These are phyloP conservation scores for Backusella liffmaniae DNA, from an alignment of 192 early-diverging fungal genomes.

Conservation along the genomic window DNA sequence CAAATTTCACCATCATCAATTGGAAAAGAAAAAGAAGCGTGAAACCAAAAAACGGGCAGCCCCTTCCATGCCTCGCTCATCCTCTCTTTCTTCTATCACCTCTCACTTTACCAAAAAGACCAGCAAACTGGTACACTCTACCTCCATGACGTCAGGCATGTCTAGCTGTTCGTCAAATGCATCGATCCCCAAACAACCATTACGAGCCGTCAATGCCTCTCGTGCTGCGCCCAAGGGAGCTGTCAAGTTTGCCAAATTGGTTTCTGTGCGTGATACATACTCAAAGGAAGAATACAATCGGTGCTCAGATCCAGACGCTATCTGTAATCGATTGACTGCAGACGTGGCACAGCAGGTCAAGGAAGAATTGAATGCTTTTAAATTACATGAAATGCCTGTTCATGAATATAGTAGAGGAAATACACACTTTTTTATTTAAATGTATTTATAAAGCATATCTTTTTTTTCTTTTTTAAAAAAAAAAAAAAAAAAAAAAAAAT, in stretches of 20 bases:
- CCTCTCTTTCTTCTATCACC: slow-evolving; percentile 59
- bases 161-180: not conserved
- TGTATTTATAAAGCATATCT: not conserved
- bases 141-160: not conserved
- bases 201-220: not conserved
- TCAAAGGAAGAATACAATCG: slow-evolving; percentile 15
- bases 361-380: slow-evolving; percentile 92
- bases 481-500: not conserved
- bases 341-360: slow-evolving; percentile 70
- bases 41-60: not conserved
- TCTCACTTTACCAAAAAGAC: not conserved
- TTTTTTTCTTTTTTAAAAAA: too few species aligned
- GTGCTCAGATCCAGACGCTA: not conserved
- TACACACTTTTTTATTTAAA: slow-evolving; percentile 70
- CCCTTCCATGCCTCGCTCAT: not conserved
- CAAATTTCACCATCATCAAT: slow-evolving; percentile 6
- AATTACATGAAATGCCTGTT: slow-evolving; percentile 88
- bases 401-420: slow-evolving; percentile 72
- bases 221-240: not conserved
- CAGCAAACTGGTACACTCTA: not conserved
- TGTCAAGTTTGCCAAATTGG: slow-evolving; percentile 6
- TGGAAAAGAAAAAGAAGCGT: slow-evolving; percentile 5
- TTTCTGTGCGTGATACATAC: slow-evolving; percentile 10
- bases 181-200: not conserved
- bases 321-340: slow-evolving; percentile 2